phyloP scores from a whole-genome alignment of 1,284 basidiomycete species.

The Pseudomicrostroma phylloplanum region DNA sequence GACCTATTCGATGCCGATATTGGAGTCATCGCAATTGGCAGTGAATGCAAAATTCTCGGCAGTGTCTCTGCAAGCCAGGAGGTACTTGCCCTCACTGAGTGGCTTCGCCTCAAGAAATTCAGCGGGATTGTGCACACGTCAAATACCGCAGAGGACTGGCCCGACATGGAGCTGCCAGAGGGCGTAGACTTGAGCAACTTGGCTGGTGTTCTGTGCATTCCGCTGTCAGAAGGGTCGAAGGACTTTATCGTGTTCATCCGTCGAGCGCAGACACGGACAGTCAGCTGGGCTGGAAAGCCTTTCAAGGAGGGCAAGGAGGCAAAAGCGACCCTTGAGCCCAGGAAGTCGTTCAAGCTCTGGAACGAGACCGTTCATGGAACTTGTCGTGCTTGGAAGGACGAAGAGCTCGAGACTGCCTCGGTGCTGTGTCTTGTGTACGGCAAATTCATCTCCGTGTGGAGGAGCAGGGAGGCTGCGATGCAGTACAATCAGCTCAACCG shows the following conservation, averaged over 20 bases:
- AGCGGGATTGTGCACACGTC: slow-evolving; percentile 54
- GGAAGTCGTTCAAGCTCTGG: slow-evolving; percentile 58
- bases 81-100: slow-evolving; percentile 75
- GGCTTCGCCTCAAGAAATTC: slow-evolving; percentile 66
- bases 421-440: slow-evolving; percentile 78
- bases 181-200: slow-evolving; percentile 62
- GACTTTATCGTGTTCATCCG: slow-evolving; percentile 74
- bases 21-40: slow-evolving; percentile 76
- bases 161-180: slow-evolving; percentile 65
- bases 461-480: slow-evolving; percentile 73
- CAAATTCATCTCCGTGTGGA: slow-evolving; percentile 81
- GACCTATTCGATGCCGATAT: slow-evolving; percentile 77
- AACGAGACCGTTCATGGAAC: slow-evolving; percentile 69
- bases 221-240: slow-evolving; percentile 50
- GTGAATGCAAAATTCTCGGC: slow-evolving; percentile 65
- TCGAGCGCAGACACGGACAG: slow-evolving; percentile 61
- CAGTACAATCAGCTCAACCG: slow-evolving; percentile 73
- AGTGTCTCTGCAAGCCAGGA: slow-evolving; percentile 75
- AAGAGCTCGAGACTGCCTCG: slow-evolving; percentile 78
- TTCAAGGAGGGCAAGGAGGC: slow-evolving; percentile 59
- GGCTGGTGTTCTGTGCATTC: slow-evolving; percentile 72
- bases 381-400: slow-evolving; percentile 73
- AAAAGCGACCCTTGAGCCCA: slow-evolving; percentile 33
- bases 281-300: slow-evolving; percentile 54
- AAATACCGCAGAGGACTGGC: slow-evolving; percentile 66